phyloP scores from a whole-genome alignment of 495 filamentous ascomycete genomes.

The Podospora pseudocomata region DNA sequence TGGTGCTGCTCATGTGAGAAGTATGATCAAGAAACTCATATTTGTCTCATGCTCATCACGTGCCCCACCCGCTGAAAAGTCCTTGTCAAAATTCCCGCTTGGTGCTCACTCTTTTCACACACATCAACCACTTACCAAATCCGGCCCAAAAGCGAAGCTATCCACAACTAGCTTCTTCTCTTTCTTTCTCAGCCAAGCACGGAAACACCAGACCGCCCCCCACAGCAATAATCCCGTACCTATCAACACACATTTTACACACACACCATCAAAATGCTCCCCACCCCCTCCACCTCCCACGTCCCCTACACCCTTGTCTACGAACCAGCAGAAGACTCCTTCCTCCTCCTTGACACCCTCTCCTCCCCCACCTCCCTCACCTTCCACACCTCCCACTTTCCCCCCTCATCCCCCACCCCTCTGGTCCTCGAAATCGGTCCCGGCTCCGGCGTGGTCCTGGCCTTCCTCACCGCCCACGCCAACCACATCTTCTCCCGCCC shows the following conservation, averaged over 20 bases:
- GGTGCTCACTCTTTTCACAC: not conserved
- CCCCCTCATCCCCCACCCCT: slow-evolving; percentile 42
- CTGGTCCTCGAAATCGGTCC: slow-evolving; percentile 82
- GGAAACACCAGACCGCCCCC: not conserved
- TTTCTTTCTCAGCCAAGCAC: too few species aligned
- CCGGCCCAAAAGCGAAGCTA: slow-evolving; percentile 29
- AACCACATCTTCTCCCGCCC: slow-evolving; percentile 64
- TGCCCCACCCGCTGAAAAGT: slow-evolving; percentile 16
- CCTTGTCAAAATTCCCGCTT: not conserved
- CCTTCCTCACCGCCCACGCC: slow-evolving; percentile 77
- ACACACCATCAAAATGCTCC: slow-evolving; percentile 61
- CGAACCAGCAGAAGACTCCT: slow-evolving; percentile 93
- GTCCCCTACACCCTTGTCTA: slow-evolving; percentile 82
- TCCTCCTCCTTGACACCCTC: slow-evolving; percentile 87
- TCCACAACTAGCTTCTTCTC: slow-evolving; percentile 14
- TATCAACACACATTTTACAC: not conserved
- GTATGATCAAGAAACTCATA: slow-evolving; percentile 1
- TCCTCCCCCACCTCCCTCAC: slow-evolving; percentile 65
- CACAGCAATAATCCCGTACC: not conserved
- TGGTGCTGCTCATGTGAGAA: not conserved
- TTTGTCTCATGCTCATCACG: slow-evolving; percentile 20
- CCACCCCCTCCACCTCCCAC: slow-evolving; percentile 88
- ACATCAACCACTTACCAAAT: slow-evolving; percentile 1
- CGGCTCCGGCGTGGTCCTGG: slow-evolving; percentile 87
- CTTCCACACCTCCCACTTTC: slow-evolving; percentile 68